Conservation (phyloP, 2,329 filamentous ascomycete species). For the Tricladium varicosporioides region DNA sequence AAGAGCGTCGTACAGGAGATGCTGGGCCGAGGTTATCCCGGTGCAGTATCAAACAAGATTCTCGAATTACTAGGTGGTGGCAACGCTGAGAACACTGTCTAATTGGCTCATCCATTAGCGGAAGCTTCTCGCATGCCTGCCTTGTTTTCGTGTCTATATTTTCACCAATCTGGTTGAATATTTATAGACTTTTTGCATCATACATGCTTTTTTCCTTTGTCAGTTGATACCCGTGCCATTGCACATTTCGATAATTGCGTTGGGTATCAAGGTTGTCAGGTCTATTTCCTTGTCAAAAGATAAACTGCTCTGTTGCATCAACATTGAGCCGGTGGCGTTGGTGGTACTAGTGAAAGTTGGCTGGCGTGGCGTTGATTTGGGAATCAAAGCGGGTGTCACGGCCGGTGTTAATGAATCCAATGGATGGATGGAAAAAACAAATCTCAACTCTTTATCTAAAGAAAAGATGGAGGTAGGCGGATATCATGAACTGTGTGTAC, state of each 20-base stretch:
- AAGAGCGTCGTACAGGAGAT: slow-evolving; percentile 85
- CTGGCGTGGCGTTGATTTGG: not conserved
- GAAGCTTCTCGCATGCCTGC: slow-evolving; percentile 13
- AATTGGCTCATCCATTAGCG: slow-evolving; percentile 4
- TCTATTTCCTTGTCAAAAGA: slow-evolving; percentile 16
- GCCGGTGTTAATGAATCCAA: slow-evolving; percentile 2
- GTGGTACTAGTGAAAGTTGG: slow-evolving; percentile 4
- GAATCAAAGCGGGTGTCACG: not conserved
- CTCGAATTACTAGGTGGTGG: slow-evolving; percentile 76
- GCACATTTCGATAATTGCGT: slow-evolving; percentile 23
- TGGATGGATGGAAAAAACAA: slow-evolving; percentile 19
- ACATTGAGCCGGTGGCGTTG: slow-evolving; percentile 32
- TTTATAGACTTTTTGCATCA: slow-evolving; percentile 16
- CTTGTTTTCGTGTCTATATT: slow-evolving; percentile 20
- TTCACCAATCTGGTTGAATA: slow-evolving; percentile 1
- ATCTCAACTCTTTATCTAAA: slow-evolving; percentile 28
- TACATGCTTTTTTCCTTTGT: slow-evolving; percentile 26
- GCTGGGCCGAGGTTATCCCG: slow-evolving; percentile 83
- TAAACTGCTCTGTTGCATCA: slow-evolving; percentile 30
- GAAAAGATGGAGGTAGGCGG: slow-evolving; percentile 3
- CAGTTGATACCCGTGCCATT: slow-evolving; percentile 33
- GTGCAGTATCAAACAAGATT: slow-evolving; percentile 90
- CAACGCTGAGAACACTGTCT: slow-evolving; percentile 24
- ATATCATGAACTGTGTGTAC: not conserved
- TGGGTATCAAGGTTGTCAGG: slow-evolving; percentile 26